Conservation (phyloP, 345 rosid genomes). For the Bretschneidera sinensis region DNA sequence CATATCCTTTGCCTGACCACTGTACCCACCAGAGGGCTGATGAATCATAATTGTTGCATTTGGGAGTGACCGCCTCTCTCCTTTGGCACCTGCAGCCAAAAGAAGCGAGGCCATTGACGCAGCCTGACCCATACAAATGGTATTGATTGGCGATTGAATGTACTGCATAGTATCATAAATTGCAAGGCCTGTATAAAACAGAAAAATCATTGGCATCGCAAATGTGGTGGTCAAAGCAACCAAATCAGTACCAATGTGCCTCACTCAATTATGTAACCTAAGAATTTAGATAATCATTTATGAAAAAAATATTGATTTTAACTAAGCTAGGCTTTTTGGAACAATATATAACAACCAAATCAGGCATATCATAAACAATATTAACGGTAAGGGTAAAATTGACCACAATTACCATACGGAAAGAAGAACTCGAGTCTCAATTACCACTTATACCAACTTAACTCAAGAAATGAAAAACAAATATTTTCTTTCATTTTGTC, state of each 20-base stretch:
- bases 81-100: constrained; percentile 83
- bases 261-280: not conserved
- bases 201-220: not conserved
- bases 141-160: constrained; percentile 81
- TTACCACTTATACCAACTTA: not conserved
- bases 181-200: constrained; percentile 64
- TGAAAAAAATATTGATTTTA: too few relatives aligned
- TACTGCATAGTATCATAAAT: constrained; percentile 98
- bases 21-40: constrained; percentile 98
- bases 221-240: not conserved
- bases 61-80: constrained; percentile 92
- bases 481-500: too few relatives aligned
- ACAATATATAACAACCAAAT: too few relatives aligned
- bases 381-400: too few relatives aligned
- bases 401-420: too few relatives aligned
- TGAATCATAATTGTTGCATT: constrained; percentile 95
- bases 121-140: constrained; percentile 96
- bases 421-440: too few relatives aligned
- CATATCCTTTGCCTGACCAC: constrained; percentile 94
- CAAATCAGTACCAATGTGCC: not conserved
- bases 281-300: not conserved
- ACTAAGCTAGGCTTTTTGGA: not conserved
- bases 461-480: not conserved
- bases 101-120: constrained; percentile 99
- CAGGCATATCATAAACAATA: too few relatives aligned